A percentile compares a stretch with the other conserved stretches of the same genome.
phyloP scores from a whole-genome alignment of 2,329 filamentous ascomycete genomes.

The Bipolaris sorokiniana region DNA sequence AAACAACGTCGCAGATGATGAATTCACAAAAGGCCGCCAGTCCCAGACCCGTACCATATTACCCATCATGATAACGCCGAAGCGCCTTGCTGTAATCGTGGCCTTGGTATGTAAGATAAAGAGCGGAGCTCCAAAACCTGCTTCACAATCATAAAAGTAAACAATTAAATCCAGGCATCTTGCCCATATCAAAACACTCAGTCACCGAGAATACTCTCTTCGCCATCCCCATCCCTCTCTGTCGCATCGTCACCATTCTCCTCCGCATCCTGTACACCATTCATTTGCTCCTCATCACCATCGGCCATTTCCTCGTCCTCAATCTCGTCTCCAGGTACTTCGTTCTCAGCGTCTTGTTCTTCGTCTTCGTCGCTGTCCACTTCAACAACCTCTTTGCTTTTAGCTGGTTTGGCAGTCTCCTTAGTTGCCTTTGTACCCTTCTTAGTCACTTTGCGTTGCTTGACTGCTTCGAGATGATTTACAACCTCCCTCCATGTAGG shows the following conservation, averaged over 20 bases:
- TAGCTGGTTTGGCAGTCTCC: constrained; percentile 49
- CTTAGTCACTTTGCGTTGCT: constrained; percentile 50
- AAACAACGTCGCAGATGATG: not conserved
- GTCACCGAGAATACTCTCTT: constrained; percentile 53
- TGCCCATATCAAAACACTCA: constrained; percentile 18
- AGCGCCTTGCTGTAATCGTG: constrained; percentile 19
- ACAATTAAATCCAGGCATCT: not conserved
- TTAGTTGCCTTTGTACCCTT: constrained; percentile 43
- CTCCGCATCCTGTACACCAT: constrained; percentile 45
- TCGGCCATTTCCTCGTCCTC: constrained; percentile 52
- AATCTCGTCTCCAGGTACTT: constrained; percentile 36
- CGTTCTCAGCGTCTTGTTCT: constrained; percentile 27
- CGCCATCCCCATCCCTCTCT: constrained; percentile 41
- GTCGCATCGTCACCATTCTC: constrained; percentile 38
- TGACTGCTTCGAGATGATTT: constrained; percentile 71
- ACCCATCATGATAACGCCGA: constrained; percentile 11
- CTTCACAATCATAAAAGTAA: constrained; percentile 1
- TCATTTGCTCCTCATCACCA: constrained; percentile 50
- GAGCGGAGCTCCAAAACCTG: constrained; percentile 1
- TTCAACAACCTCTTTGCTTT: constrained; percentile 48
- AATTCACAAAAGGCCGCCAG: not conserved
- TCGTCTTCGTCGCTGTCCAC: constrained; percentile 43
- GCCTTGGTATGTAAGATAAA: constrained; percentile 1
- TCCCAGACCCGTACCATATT: not conserved
- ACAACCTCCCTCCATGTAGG: constrained; percentile 85